A percentile compares a stretch with the other conserved stretches of the same genome.
Conservation (phyloP, 208 protist species). For the Trypanosoma platydactyli region DNA sequence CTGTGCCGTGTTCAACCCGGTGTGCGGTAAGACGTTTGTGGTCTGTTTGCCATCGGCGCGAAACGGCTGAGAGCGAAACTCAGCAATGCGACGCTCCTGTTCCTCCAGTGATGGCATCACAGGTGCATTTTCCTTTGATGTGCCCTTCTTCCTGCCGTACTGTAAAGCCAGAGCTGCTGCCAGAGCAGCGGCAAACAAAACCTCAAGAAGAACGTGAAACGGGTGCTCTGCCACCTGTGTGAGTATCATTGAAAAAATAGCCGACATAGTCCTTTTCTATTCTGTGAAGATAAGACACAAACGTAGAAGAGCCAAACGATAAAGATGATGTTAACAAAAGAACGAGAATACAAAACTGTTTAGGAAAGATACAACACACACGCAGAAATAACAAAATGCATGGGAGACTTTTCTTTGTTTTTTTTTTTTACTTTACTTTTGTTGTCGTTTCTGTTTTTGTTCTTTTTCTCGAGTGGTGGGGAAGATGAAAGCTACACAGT, state of each 20-base stretch:
- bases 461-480: too few species aligned
- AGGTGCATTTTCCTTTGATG: constrained; percentile 1
- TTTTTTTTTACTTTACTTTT: not conserved
- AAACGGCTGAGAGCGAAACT: constrained; percentile 65
- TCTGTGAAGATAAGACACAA: constrained; percentile 1
- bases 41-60: constrained; percentile 36
- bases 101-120: constrained; percentile 74
- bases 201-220: constrained; percentile 65
- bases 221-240: constrained; percentile 57
- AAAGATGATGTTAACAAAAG: constrained; percentile 1
- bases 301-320: not conserved
- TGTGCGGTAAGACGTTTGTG: constrained; percentile 48
- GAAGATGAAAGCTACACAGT: too few species aligned
- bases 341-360: not conserved
- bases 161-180: constrained; percentile 42
- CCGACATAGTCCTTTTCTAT: constrained; percentile 1
- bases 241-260: constrained; percentile 11
- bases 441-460: not conserved
- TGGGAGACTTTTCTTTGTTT: not conserved
- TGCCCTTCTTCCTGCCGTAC: constrained; percentile 9
- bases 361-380: not conserved
- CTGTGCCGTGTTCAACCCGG: constrained; percentile 42
- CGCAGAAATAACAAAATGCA: not conserved
- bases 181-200: constrained; percentile 56
- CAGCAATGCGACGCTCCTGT: constrained; percentile 71